Percentiles rank a stretch among this genome's conserved stretches.
Evolutionary conservation across 176 grass and related monocot species (phyloP).

Genomic region (Oryza nivara): DNA sequence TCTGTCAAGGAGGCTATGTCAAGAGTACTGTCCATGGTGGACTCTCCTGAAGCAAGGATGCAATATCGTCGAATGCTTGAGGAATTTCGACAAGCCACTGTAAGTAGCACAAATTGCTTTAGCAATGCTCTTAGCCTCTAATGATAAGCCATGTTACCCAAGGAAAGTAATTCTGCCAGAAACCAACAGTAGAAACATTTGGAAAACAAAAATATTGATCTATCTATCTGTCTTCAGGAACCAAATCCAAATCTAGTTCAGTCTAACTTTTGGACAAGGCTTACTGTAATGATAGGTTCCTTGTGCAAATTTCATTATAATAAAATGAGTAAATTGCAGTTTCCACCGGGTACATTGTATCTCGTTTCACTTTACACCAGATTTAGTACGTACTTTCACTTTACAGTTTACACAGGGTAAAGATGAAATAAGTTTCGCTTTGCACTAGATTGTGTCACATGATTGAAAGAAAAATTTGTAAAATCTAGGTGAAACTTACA

Average conservation of each 20-base stretch:
- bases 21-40: conserved; percentile 88
- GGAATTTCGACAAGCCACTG: conserved; percentile 80
- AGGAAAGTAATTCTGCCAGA: conserved; percentile 10
- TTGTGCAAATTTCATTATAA: background rate
- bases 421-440: no score
- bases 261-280: background rate
- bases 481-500: no score
- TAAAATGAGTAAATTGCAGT: no score
- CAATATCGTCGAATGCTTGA: conserved; percentile 95
- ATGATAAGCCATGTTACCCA: conserved; percentile 10
- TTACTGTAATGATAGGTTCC: background rate
- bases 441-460: no score
- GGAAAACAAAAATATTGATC: background rate
- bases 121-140: conserved; percentile 12
- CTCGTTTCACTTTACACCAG: no score
- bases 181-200: background rate
- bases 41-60: conserved; percentile 79
- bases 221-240: conserved; percentile 5
- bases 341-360: no score
- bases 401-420: no score
- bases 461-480: no score
- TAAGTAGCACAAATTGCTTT: conserved; percentile 41
- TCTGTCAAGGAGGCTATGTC: conserved; percentile 78
- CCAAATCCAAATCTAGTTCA: background rate
- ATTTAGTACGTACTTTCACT: no score